A percentile compares a stretch with the other conserved stretches of the same genome.
phyloP scores from a whole-genome alignment of 2,329 filamentous ascomycete species.

The Amauroascus verrucosus region DNA sequence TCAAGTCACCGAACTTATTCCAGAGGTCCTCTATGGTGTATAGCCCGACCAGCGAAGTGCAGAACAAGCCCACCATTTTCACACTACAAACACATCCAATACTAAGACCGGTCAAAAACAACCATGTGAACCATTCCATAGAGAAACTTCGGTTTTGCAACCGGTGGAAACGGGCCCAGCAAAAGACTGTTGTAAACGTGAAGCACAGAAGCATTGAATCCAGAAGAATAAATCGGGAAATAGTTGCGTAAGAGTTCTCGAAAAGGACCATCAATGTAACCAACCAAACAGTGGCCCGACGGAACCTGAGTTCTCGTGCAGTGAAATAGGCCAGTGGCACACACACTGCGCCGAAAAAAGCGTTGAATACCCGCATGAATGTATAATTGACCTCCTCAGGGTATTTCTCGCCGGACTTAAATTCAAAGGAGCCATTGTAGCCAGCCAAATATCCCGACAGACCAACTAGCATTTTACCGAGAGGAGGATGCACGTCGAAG shows the following conservation, averaged over 20 bases:
- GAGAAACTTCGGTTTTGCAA: constrained; percentile 79
- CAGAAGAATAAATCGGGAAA: constrained; percentile 93
- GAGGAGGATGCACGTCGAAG: constrained; percentile 91
- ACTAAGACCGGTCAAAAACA: constrained; percentile 84
- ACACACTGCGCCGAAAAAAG: constrained; percentile 83
- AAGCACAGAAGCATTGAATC: constrained; percentile 98
- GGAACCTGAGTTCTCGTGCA: constrained; percentile 78
- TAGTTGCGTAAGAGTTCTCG: constrained; percentile 98
- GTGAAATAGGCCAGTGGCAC: constrained; percentile 93
- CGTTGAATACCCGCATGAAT: constrained; percentile 97
- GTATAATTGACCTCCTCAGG: constrained; percentile 91
- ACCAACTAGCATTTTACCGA: constrained; percentile 97
- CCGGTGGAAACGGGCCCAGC: constrained; percentile 94
- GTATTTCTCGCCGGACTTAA: constrained; percentile 96
- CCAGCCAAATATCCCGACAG: constrained; percentile 91
- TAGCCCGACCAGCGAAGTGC: constrained; percentile 84
- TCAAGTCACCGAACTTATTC: constrained; percentile 92
- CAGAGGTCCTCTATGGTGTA: constrained; percentile 96
- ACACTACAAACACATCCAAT: constrained; percentile 98
- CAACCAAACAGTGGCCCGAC: constrained; percentile 81
- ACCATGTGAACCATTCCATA: constrained; percentile 86
- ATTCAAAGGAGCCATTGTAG: constrained; percentile 98
- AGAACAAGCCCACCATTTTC: constrained; percentile 95
- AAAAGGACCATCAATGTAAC: constrained; percentile 94
- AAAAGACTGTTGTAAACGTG: constrained; percentile 93